Percentiles rank a stretch among this genome's conserved stretches.
Evolutionary conservation across 306 rosid species (phyloP).

Genomic region (Datisca glomerata): DNA sequence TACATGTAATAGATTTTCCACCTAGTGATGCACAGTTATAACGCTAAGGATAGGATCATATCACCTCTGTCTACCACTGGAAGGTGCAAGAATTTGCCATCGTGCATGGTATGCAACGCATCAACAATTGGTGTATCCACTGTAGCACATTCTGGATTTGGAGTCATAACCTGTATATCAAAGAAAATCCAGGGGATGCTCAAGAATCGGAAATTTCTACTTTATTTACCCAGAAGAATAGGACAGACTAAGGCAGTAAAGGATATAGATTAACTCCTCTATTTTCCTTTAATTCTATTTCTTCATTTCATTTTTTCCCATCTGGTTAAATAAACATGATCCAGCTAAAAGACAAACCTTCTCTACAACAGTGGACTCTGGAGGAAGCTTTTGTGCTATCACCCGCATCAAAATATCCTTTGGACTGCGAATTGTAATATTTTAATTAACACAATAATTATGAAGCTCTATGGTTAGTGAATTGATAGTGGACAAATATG

Average conservation of each 20-base stretch:
- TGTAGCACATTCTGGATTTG: constrained; percentile 81
- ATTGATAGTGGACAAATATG: background rate
- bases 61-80: constrained; percentile 84
- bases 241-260: no score
- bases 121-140: constrained; percentile 87
- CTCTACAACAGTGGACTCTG: constrained; percentile 70
- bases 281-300: no score
- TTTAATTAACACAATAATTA: constrained; percentile 9
- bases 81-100: constrained; percentile 87
- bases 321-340: no score
- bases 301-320: no score
- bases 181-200: constrained; percentile 7
- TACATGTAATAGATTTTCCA: background rate
- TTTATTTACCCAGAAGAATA: background rate
- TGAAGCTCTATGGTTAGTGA: background rate
- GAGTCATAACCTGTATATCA: constrained; percentile 73
- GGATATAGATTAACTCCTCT: no score
- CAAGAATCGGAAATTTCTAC: constrained; percentile 1
- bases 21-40: background rate
- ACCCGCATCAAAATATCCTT: constrained; percentile 94
- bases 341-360: constrained; percentile 43
- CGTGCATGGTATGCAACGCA: constrained; percentile 89
- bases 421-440: constrained; percentile 42
- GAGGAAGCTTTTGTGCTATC: constrained; percentile 60
- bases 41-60: background rate